phyloP scores from a whole-genome alignment of 257 asterid genomes.

The Fraxinus excelsior region DNA sequence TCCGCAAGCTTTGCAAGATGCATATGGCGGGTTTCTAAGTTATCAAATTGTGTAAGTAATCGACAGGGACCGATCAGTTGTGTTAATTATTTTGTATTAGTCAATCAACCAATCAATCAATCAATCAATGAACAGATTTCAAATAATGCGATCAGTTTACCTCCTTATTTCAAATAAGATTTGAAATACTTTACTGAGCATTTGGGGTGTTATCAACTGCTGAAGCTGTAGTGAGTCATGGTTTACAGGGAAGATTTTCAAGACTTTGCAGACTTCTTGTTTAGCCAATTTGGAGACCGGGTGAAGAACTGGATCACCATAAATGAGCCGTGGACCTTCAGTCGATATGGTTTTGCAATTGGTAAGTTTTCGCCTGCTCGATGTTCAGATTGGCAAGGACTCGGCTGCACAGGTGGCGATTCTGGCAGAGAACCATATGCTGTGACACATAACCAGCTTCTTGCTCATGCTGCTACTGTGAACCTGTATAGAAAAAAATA shows the following conservation, averaged over 20 bases:
- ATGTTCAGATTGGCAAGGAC: conserved; percentile 47
- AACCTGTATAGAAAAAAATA: conserved; percentile 41
- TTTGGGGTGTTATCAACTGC: neutral
- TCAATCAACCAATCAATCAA: neutral
- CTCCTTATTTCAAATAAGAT: neutral
- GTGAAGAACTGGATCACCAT: conserved; percentile 59
- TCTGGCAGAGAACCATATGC: conserved; percentile 56
- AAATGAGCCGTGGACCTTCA: conserved; percentile 53
- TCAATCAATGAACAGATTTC: neutral
- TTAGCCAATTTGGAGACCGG: conserved; percentile 57
- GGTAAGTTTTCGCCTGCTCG: conserved; percentile 56
- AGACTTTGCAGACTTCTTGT: conserved; percentile 46
- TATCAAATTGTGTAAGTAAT: conserved; percentile 52
- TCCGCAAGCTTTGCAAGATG: conserved; percentile 59
- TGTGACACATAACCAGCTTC: conserved; percentile 45
- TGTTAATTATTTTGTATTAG: neutral
- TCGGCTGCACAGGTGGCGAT: conserved; percentile 40
- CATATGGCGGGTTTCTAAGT: conserved; percentile 60
- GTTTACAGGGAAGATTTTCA: conserved; percentile 38
- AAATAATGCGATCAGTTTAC: neutral
- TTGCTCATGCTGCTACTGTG: conserved; percentile 43
- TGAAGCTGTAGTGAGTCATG: neutral
- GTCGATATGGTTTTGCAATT: conserved; percentile 35
- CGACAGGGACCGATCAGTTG: neutral
- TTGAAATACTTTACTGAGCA: conserved; percentile 1